phyloP scores from a whole-genome alignment of 306 rosid species.

The Malus sieversii region DNA sequence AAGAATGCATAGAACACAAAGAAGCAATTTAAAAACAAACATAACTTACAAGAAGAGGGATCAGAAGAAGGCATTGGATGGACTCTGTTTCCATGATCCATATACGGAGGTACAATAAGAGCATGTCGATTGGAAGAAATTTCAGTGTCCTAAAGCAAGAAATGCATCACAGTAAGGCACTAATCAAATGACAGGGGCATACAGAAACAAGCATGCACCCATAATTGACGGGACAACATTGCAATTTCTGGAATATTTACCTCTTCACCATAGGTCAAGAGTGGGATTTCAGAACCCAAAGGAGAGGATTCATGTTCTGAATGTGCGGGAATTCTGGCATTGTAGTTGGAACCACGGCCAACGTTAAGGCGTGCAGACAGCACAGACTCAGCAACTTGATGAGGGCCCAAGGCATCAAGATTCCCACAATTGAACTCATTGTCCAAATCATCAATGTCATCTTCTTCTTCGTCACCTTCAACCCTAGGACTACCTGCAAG shows the following conservation, averaged over 20 bases:
- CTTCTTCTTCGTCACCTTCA: slow-evolving; percentile 95
- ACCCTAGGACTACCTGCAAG: slow-evolving; percentile 85
- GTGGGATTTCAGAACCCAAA: slow-evolving; percentile 70
- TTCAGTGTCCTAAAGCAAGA: slow-evolving; percentile 54
- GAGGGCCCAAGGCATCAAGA: slow-evolving; percentile 35
- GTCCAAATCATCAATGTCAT: slow-evolving; percentile 84
- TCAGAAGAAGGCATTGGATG: slow-evolving; percentile 66
- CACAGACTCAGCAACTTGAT: slow-evolving; percentile 35
- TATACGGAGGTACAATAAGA: slow-evolving; percentile 69
- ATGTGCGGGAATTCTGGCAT: slow-evolving; percentile 36
- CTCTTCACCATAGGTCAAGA: slow-evolving; percentile 92
- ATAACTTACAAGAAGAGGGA: slow-evolving; percentile 62
- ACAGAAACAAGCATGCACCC: not conserved
- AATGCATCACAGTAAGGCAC: not conserved
- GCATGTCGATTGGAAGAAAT: slow-evolving; percentile 82
- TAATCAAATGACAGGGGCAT: not conserved
- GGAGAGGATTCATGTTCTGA: slow-evolving; percentile 54
- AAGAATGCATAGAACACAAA: not conserved
- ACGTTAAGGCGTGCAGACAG: slow-evolving; percentile 34
- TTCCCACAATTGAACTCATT: slow-evolving; percentile 75
- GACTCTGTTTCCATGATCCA: slow-evolving; percentile 61
- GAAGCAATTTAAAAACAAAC: not conserved
- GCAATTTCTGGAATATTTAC: slow-evolving; percentile 26
- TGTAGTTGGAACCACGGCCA: slow-evolving; percentile 44
- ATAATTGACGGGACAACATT: not conserved